Evolutionary conservation across 176 grass and related monocot genomes (phyloP), one percentile per base, ranked within the genome.

Genomic region (Rhipidocladum racemiflorum): DNA sequence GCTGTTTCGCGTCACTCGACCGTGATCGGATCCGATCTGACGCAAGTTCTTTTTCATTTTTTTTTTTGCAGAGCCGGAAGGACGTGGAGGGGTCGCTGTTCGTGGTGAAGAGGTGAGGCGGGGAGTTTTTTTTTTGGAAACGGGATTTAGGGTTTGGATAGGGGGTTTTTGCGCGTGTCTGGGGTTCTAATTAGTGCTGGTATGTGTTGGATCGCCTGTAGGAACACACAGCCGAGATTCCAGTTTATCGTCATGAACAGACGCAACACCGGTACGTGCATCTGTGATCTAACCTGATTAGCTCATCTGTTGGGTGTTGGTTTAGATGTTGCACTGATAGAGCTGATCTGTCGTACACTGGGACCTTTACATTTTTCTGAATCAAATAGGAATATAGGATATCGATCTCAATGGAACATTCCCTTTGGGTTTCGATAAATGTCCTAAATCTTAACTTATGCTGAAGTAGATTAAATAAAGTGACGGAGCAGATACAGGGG

Each of bases 221-320:
- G 92, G 86, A 94, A 89, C 57, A 74, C 81, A 42, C 89, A 91
- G 61, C 92, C 89, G 60, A 89, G 92, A 70, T 94, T 94, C 79
- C 92, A 94, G 61, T 94, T 94, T 75, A 94, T 94, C 71, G 92
- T 94, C 81, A 94, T 94, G 92, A 94, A 94, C 68, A 84, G 92
- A 55, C 92, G 87, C 67, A 94, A 88, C 51, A 94, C 89, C 1
- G 89, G 92, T 94, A 82, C 18, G 76, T 35, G 63, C 70, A 61
- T 81, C n/a, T 72, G 46, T 57, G 18, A 77, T 76, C 84, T 72
- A 50, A 16, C 0, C 61, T 27, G 20, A 66, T 29, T 25, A 40
- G 1, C 16, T 66, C 16, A 27, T 56, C 38, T 48, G 6, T 66
- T 25, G 10, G 15, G 0, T 45, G 48, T 20, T 61, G 38, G 0